Percentiles rank a stretch among this genome's conserved stretches.
phyloP scores from a whole-genome alignment of 2,329 filamentous ascomycete species.

The Lasiodiplodia theobromae region DNA sequence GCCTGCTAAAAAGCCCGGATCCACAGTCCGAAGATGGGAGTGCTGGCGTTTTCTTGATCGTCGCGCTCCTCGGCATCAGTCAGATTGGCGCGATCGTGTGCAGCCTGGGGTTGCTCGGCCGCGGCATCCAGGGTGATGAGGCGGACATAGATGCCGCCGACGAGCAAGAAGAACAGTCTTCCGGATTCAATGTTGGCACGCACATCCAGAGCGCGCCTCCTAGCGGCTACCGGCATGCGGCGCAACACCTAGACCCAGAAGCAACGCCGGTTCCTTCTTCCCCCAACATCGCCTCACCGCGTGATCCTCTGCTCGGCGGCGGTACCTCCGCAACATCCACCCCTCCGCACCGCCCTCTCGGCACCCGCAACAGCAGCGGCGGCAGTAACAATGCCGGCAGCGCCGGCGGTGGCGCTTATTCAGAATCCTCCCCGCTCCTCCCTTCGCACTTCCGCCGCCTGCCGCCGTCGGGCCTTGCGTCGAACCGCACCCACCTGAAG shows the following conservation, averaged over 20 bases:
- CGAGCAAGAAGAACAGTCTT: conserved; percentile 29
- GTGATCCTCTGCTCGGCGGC: conserved; percentile 41
- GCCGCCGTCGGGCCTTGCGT: conserved; percentile 2
- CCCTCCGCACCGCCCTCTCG: not conserved
- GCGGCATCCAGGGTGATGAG: conserved; percentile 71
- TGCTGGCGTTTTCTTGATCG: conserved; percentile 74
- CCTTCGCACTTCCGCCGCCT: conserved; percentile 29
- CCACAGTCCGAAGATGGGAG: conserved; percentile 72
- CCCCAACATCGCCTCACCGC: conserved; percentile 42
- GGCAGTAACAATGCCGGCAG: not conserved
- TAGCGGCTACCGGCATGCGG: not conserved
- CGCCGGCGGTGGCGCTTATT: not conserved
- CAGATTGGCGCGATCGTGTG: conserved; percentile 98
- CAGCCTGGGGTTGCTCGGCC: conserved; percentile 85
- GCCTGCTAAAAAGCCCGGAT: conserved; percentile 78
- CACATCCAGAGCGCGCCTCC: conserved; percentile 5
- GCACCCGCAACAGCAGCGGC: conserved; percentile 18
- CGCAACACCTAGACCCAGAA: conserved; percentile 29
- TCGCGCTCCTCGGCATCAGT: conserved; percentile 83
- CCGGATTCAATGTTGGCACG: not conserved
- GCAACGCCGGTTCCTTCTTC: conserved; percentile 21
- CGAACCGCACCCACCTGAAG: conserved; percentile 70
- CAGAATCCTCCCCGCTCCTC: conserved; percentile 31
- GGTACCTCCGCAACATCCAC: conserved; percentile 31
- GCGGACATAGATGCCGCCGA: conserved; percentile 28